Evolutionary conservation across 192 early-diverging fungal species (phyloP).

Genomic region (Podila horticola): DNA sequence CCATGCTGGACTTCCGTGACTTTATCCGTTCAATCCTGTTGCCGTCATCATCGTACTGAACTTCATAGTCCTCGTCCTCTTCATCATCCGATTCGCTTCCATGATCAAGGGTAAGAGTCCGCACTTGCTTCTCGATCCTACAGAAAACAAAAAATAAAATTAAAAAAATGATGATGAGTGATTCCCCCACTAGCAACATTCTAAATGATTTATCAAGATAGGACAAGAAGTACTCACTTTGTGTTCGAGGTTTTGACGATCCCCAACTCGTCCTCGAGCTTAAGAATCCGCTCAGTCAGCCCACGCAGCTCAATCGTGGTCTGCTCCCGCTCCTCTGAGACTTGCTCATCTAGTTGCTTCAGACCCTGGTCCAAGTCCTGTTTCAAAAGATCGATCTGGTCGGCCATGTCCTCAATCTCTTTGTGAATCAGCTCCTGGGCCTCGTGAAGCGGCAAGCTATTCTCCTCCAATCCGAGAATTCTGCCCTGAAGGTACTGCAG

Average conservation of each 20-base stretch:
- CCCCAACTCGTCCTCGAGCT: constrained; percentile 35
- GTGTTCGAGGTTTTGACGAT: constrained; percentile 31
- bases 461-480: constrained; percentile 39
- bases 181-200: not conserved
- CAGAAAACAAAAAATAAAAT: not conserved
- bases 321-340: constrained; percentile 42
- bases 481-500: constrained; percentile 44
- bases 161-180: not conserved
- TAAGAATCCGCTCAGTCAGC: constrained; percentile 41
- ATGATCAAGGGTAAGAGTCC: constrained; percentile 21
- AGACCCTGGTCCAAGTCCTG: constrained; percentile 39
- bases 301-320: constrained; percentile 39
- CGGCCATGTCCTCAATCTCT: constrained; percentile 46
- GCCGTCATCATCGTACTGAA: constrained; percentile 47
- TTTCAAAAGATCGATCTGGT: constrained; percentile 36
- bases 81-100: constrained; percentile 36
- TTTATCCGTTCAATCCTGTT: constrained; percentile 42
- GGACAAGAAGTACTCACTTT: constrained; percentile 9
- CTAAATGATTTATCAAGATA: not conserved
- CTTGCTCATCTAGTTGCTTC: constrained; percentile 44
- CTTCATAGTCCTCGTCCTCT: constrained; percentile 48
- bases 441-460: constrained; percentile 32
- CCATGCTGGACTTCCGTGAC: not conserved
- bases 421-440: constrained; percentile 44
- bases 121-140: constrained; percentile 42